Percentiles rank a stretch among this genome's conserved stretches.
Evolutionary conservation across 2,329 filamentous ascomycete genomes (phyloP).

Genomic region (Talaromyces sp.): DNA sequence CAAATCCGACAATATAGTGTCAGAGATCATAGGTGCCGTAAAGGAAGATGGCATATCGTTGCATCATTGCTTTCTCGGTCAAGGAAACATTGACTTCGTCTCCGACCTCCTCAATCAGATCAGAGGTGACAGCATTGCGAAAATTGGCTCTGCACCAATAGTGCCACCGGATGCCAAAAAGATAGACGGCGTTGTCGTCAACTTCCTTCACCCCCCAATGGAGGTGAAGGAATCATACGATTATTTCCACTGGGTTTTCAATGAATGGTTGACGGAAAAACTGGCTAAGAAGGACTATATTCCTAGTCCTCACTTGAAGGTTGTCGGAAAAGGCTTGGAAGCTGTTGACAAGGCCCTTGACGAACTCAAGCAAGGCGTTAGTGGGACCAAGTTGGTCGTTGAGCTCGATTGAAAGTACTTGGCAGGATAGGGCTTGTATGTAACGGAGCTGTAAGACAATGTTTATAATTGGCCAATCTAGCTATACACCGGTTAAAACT

Average conservation of each 20-base stretch:
- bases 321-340: conserved; percentile 25
- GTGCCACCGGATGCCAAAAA: conserved; percentile 5
- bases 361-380: conserved; percentile 26
- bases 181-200: conserved; percentile 13
- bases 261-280: conserved; percentile 26
- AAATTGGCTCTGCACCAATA: conserved; percentile 12
- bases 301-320: conserved; percentile 26
- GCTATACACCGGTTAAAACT: not conserved
- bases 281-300: conserved; percentile 25
- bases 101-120: conserved; percentile 1
- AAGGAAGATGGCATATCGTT: conserved; percentile 25
- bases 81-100: conserved; percentile 9
- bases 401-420: conserved; percentile 14
- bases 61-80: conserved; percentile 15
- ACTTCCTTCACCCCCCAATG: conserved; percentile 21
- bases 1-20: conserved; percentile 31
- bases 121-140: not conserved
- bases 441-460: too few relatives aligned
- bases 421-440: not conserved
- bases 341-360: conserved; percentile 25
- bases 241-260: conserved; percentile 23
- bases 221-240: conserved; percentile 21
- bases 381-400: conserved; percentile 27
- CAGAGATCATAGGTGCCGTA: conserved; percentile 29
- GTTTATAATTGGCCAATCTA: not conserved